A percentile compares a stretch with the other conserved stretches of the same genome.
Conservation (phyloP, 768 basidiomycete species). For the Naganishia randhawae region DNA sequence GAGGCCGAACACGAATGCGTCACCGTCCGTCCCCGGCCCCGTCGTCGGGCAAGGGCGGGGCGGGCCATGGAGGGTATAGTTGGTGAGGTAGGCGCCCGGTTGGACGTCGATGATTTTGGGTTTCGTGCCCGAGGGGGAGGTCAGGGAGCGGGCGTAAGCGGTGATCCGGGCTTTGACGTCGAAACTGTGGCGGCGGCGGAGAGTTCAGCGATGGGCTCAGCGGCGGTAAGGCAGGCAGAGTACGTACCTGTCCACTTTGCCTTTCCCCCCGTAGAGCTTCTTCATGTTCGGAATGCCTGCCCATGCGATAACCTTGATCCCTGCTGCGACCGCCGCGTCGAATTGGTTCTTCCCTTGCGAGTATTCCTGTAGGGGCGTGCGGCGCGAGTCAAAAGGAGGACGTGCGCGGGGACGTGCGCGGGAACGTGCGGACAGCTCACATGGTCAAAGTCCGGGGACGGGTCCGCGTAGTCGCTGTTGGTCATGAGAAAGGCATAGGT, state of each 20-base stretch:
- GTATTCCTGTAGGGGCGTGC: slow-evolving; percentile 6
- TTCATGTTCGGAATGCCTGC: slow-evolving; percentile 16
- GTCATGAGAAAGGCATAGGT: slow-evolving; percentile 17
- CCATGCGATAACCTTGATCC: slow-evolving; percentile 33
- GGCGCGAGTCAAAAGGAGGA: too few relatives aligned
- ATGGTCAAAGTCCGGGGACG: background rate
- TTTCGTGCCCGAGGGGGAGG: too few relatives aligned
- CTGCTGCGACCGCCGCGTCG: slow-evolving; percentile 30
- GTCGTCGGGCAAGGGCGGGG: background rate
- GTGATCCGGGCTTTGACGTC: background rate
- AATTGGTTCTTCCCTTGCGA: slow-evolving; percentile 31
- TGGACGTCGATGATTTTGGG: background rate
- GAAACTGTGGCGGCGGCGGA: background rate
- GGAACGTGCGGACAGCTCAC: background rate
- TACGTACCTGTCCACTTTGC: background rate
- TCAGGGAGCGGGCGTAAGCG: background rate
- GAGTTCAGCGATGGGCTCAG: too few relatives aligned
- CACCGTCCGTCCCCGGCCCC: too few relatives aligned
- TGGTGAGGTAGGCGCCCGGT: slow-evolving; percentile 13
- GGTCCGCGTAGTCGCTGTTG: background rate
- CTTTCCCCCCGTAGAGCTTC: slow-evolving; percentile 13
- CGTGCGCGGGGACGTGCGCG: background rate
- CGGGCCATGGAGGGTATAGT: background rate
- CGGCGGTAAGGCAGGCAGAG: background rate
- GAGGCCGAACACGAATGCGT: background rate